Base-by-base conservation (phyloP, 2,329 filamentous ascomycete species). In the Fusarium oxysporum region DNA sequence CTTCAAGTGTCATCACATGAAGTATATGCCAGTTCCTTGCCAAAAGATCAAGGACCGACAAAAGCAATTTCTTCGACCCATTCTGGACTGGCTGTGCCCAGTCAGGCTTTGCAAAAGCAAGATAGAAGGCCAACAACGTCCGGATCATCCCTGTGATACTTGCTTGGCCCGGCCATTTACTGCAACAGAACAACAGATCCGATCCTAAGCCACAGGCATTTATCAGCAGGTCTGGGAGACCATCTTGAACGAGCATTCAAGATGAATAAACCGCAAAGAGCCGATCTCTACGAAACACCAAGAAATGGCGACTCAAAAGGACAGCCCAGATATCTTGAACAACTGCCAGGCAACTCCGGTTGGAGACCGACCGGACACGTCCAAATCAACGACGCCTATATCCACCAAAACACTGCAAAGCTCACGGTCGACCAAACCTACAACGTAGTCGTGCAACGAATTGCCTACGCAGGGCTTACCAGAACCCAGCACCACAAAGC, bases 1-100 rank as follows among this genome's bases (percentile, higher is more conserved):
- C 25, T 78, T 70, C 19, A 57, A 55, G 17, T 78, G 77, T 43
- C 71, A 67, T 37, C 77, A 79, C 58, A 50, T 78, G 50, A 37
- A 40, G 9, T 71, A 66, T 33, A 33, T 56, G 5, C 57, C 62
- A 11, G 41, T 69, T 35, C 37, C 45, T 19, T 74, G 72, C 48
- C 28, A 23, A n/a, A 58, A 57, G 25, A 37, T 56, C 21, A 47
- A 47, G 33, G 43, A 32, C n/a, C 62, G 62, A 11, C 40, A 55
- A 14, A 21, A 44, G 28, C 44, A 51, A n/a, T 65, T 48, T 16
- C 16, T 71, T 14, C 41, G 41, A 23, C 23, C 47, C 2, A 11
- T 74, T 16, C 43, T 71, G n/a, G 38, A 70, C 37, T 59, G 50
- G 28, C 2, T 75, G 10, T 48, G n/a, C 16, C 57, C 55, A 14